Evolutionary conservation across 768 basidiomycete genomes (phyloP).

Genomic region (Suillus weaverae): DNA sequence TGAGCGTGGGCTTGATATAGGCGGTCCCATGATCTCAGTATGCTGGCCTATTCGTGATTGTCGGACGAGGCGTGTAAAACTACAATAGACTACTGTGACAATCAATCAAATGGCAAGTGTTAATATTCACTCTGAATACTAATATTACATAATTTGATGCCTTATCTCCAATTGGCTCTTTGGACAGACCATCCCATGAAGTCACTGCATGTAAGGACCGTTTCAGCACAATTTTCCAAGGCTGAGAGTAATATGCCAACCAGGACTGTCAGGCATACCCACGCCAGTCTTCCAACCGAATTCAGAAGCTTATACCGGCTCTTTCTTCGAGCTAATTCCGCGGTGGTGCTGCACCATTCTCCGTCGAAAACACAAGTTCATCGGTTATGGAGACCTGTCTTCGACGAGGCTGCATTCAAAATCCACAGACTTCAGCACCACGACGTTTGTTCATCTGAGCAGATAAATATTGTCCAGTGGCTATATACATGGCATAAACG

Average conservation of each 20-base stretch:
- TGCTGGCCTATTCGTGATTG: too few relatives aligned
- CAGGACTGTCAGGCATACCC: not conserved
- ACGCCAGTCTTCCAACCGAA: constrained; percentile 27
- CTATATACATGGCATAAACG: constrained; percentile 55
- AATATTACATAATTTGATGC: not conserved
- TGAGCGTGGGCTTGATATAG: not conserved
- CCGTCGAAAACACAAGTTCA: constrained; percentile 45
- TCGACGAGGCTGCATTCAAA: constrained; percentile 49
- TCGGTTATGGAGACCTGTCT: constrained; percentile 53
- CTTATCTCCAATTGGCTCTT: not conserved
- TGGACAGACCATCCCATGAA: not conserved
- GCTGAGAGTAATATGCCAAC: not conserved
- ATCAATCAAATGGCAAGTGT: too few relatives aligned
- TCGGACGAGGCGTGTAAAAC: too few relatives aligned
- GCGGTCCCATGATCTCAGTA: not conserved
- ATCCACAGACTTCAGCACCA: constrained; percentile 40
- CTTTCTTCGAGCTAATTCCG: constrained; percentile 53
- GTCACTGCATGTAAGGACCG: not conserved
- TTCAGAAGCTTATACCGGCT: constrained; percentile 64
- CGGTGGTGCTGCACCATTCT: constrained; percentile 56
- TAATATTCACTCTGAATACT: not conserved
- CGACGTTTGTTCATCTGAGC: constrained; percentile 27
- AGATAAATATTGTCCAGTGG: constrained; percentile 39
- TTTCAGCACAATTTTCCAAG: not conserved
- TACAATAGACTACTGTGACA: too few relatives aligned